These are phyloP conservation scores for Cytospora paraplurivora DNA, from an alignment of 2,329 filamentous ascomycete species.

Conservation along the genomic window DNA sequence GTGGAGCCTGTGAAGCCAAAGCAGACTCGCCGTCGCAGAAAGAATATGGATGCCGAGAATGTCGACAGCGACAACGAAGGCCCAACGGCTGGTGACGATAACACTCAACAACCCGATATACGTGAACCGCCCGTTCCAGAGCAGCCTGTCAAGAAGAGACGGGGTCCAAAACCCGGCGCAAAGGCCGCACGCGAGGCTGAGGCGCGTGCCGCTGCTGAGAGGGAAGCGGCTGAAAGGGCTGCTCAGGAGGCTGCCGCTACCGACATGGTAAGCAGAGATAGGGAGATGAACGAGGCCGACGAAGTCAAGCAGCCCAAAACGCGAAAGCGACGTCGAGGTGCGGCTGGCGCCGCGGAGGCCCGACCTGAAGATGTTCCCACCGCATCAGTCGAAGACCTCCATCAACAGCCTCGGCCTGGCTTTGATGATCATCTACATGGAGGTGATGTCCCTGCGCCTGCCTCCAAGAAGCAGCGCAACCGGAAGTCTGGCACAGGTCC, in stretches of 20 bases:
- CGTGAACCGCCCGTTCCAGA: constrained; percentile 24
- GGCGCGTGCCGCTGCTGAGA: constrained; percentile 25
- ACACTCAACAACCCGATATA: constrained; percentile 18
- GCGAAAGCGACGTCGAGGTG: constrained; percentile 26
- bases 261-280: constrained; percentile 1
- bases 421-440: constrained; percentile 12
- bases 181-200: constrained; percentile 27
- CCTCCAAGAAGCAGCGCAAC: constrained; percentile 31
- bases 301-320: constrained; percentile 12
- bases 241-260: constrained; percentile 13
- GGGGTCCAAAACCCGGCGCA: constrained; percentile 22
- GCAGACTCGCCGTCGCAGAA: constrained; percentile 25
- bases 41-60: constrained; percentile 22
- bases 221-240: constrained; percentile 22
- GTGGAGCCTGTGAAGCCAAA: constrained; percentile 30
- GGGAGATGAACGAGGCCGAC: constrained; percentile 8
- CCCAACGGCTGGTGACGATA: constrained; percentile 1
- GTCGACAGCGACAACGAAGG: constrained; percentile 24
- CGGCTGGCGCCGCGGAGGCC: constrained; percentile 4
- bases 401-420: constrained; percentile 10
- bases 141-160: constrained; percentile 23
- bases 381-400: constrained; percentile 23
- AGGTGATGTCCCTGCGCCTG: constrained; percentile 18
- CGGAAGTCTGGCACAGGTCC: constrained; percentile 17
- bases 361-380: constrained; percentile 14